Base-by-base conservation (phyloP, 106 monocot species). In the Apostasia ramifera region DNA sequence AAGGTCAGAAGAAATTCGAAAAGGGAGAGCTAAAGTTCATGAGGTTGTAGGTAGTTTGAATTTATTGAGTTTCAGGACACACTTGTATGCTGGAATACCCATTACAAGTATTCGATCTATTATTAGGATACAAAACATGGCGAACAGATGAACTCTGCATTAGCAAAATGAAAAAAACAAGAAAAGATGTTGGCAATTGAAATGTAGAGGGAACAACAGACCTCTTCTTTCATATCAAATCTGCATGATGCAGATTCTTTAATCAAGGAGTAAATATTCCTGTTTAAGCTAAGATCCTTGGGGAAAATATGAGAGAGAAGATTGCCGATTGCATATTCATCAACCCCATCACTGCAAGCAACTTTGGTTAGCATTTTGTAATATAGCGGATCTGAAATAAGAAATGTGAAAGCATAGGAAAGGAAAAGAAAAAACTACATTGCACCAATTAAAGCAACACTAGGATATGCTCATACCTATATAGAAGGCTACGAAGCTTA, bases 191-290 rank as follows among this genome's bases (percentile, higher is more conserved):
- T 14, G 4, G 60, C 52, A 58, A 2, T 52, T 61, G 39, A 68
- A 59, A 6, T n/a, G 63, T 69, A 39, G 5, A 65, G 55, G 2
- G 4, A 41, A 55, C 9, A 43, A 83, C 61, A 72, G 6, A 97
- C 97, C 89, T 98, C 92, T 76, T 98, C 97, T 83, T 98, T 98
- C 78, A 98, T 90, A 76, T 98, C 97, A 85, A 89, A 85, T 57
- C 82, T 92, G 69, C 66, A 79, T 37, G 87, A 77, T 54, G 83
- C 78, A 50, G 79, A 78, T 70, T 92, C 97, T 70, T 89, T 98
- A 2, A 92, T 58, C 79, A 98, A 78, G 52, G 84, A 92, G 77
- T 74, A 85, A 81, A 84, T 68, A 42, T 77, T 55, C 47, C 84
- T 89, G 58, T 72, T 55, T 66, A 45, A 73, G 14, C 40, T 45